phyloP scores from a whole-genome alignment of 305 asterid species.

The Rubia tinctorum region DNA sequence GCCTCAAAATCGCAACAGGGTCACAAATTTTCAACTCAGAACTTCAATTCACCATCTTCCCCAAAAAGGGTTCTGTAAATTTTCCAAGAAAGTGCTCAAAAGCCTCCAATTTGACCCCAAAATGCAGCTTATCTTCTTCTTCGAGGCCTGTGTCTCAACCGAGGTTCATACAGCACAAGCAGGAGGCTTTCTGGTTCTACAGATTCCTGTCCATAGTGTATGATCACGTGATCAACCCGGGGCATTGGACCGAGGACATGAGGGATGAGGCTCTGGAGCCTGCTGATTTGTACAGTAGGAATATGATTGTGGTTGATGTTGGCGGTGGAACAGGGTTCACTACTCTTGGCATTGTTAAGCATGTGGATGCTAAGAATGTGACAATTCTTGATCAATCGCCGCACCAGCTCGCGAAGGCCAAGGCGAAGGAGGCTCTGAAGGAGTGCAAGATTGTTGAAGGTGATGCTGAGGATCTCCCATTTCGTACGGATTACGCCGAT shows the following conservation, averaged over 20 bases:
- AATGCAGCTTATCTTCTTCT: slow-evolving; percentile 57
- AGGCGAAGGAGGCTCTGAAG: slow-evolving; percentile 81
- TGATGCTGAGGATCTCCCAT: slow-evolving; percentile 97
- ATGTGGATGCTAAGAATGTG: slow-evolving; percentile 89
- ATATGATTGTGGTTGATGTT: slow-evolving; percentile 79
- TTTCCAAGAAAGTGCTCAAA: slow-evolving; percentile 26
- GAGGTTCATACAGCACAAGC: slow-evolving; percentile 91
- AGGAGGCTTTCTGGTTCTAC: slow-evolving; percentile 95
- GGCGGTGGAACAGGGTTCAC: slow-evolving; percentile 98
- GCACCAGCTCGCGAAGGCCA: slow-evolving; percentile 95
- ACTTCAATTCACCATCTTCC: slow-evolving; percentile 22
- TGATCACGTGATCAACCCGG: slow-evolving; percentile 92
- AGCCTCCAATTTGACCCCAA: slow-evolving; percentile 29
- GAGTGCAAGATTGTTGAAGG: slow-evolving; percentile 84
- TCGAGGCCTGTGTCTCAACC: slow-evolving; percentile 85
- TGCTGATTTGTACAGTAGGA: slow-evolving; percentile 54
- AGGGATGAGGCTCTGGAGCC: slow-evolving; percentile 96
- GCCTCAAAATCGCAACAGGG: too few relatives aligned
- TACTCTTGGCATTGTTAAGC: slow-evolving; percentile 81
- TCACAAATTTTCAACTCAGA: background rate
- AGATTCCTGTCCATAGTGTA: slow-evolving; percentile 86
- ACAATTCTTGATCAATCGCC: slow-evolving; percentile 98
- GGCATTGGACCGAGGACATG: slow-evolving; percentile 99
- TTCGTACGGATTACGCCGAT: slow-evolving; percentile 70
- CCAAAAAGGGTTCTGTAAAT: slow-evolving; percentile 30